Evolutionary conservation across 2,329 filamentous ascomycete genomes (phyloP).

Genomic region (Botryosphaeria agaves): DNA sequence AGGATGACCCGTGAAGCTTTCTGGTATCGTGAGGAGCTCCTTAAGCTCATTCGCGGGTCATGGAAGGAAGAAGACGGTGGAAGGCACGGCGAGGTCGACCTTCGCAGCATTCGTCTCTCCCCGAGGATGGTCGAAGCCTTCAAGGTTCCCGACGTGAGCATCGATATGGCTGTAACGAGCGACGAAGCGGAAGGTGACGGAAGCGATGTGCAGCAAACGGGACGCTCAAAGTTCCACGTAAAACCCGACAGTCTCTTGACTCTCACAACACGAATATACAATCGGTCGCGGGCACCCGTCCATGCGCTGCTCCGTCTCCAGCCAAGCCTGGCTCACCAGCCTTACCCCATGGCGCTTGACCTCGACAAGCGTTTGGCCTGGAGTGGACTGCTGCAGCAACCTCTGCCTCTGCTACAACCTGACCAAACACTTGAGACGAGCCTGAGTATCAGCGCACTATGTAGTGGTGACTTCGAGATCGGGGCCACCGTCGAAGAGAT

Average conservation of each 20-base stretch:
- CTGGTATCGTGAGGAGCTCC: slow-evolving; percentile 74
- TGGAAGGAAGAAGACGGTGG: slow-evolving; percentile 51
- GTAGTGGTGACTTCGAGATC: slow-evolving; percentile 68
- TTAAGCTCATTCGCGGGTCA: slow-evolving; percentile 50
- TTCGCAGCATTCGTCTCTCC: slow-evolving; percentile 57
- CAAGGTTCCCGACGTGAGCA: slow-evolving; percentile 48
- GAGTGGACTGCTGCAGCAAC: slow-evolving; percentile 69
- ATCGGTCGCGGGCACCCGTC: slow-evolving; percentile 51
- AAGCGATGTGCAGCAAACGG: slow-evolving; percentile 18
- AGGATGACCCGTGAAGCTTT: slow-evolving; percentile 65
- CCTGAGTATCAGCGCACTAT: slow-evolving; percentile 58
- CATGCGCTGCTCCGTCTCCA: slow-evolving; percentile 58
- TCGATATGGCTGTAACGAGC: slow-evolving; percentile 6
- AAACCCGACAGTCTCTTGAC: slow-evolving; percentile 48
- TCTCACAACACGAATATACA: slow-evolving; percentile 53
- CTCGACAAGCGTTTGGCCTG: slow-evolving; percentile 67
- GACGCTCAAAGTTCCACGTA: slow-evolving; percentile 28
- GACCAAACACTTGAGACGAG: slow-evolving; percentile 41
- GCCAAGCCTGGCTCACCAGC: slow-evolving; percentile 58
- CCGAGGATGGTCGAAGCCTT: slow-evolving; percentile 69
- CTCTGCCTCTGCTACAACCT: slow-evolving; percentile 44
- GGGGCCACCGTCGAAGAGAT: slow-evolving; percentile 70
- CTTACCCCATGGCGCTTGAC: slow-evolving; percentile 57
- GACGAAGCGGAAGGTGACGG: background rate
- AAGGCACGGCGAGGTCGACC: slow-evolving; percentile 52